Percentiles rank a stretch among this genome's conserved stretches.
Conservation (phyloP, 768 basidiomycete genomes). For the Botryobasidium botryosum region DNA sequence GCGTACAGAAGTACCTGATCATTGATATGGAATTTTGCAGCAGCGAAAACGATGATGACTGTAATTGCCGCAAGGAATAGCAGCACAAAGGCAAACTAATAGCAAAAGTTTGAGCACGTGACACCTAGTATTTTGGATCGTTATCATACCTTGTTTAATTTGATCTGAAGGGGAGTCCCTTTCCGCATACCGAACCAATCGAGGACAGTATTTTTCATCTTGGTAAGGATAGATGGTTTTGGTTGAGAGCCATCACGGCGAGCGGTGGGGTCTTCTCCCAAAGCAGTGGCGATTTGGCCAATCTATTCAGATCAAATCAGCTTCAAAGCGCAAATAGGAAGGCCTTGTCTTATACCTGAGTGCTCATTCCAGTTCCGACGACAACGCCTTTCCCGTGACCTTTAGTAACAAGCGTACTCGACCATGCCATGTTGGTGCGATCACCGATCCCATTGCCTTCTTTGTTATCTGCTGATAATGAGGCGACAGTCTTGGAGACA, state of each 20-base stretch:
- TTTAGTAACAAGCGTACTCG: constrained; percentile 26
- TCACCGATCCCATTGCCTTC: constrained; percentile 9
- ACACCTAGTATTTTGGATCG: no score
- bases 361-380: constrained; percentile 24
- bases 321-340: neutral
- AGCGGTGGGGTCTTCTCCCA: constrained; percentile 27
- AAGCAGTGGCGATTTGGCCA: no score
- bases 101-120: no score
- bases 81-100: constrained; percentile 15
- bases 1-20: constrained; percentile 16
- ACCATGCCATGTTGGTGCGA: constrained; percentile 21
- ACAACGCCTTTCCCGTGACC: constrained; percentile 25
- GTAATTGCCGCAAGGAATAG: constrained; percentile 14
- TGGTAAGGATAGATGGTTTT: no score
- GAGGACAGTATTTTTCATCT: no score
- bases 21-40: constrained; percentile 11
- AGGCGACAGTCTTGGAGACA: no score
- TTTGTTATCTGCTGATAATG: no score
- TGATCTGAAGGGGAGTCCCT: constrained; percentile 15
- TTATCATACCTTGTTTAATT: no score
- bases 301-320: neutral
- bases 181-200: no score
- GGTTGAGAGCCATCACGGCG: constrained; percentile 7
- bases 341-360: no score
- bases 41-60: constrained; percentile 15